phyloP scores from a whole-genome alignment of 2,329 filamentous ascomycete species.

The Fusarium camptoceras region DNA sequence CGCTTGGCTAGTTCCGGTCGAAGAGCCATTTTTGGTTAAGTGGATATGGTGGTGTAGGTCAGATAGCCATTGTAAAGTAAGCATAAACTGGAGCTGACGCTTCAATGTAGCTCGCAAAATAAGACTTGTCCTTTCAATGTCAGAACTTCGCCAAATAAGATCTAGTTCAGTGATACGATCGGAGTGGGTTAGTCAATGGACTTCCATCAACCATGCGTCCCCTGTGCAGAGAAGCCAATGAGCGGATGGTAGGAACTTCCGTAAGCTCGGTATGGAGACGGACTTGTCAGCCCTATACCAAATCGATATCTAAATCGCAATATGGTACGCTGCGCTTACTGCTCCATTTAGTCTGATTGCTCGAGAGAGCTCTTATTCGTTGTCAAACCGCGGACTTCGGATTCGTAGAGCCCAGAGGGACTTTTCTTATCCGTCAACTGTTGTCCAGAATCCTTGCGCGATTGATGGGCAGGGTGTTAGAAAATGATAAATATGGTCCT shows the following conservation, averaged over 20 bases:
- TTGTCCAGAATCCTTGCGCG: neutral
- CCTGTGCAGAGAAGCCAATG: neutral
- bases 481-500: neutral
- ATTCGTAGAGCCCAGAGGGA: neutral
- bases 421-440: neutral
- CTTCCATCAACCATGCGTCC: neutral
- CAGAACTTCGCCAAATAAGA: neutral
- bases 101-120: neutral
- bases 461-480: neutral
- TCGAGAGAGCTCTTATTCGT: neutral
- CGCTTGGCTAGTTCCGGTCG: neutral
- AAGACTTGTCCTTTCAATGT: neutral
- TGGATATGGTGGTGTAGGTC: neutral
- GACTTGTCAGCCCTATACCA: conserved; percentile 1
- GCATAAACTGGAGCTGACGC: neutral
- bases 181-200: neutral
- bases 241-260: neutral
- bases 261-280: neutral
- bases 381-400: neutral
- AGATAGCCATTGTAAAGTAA: neutral
- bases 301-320: neutral
- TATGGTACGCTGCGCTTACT: neutral
- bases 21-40: neutral
- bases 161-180: neutral
- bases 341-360: neutral